Evolutionary conservation across 2,329 filamentous ascomycete species (phyloP).

Genomic region (Nemania sp.): DNA sequence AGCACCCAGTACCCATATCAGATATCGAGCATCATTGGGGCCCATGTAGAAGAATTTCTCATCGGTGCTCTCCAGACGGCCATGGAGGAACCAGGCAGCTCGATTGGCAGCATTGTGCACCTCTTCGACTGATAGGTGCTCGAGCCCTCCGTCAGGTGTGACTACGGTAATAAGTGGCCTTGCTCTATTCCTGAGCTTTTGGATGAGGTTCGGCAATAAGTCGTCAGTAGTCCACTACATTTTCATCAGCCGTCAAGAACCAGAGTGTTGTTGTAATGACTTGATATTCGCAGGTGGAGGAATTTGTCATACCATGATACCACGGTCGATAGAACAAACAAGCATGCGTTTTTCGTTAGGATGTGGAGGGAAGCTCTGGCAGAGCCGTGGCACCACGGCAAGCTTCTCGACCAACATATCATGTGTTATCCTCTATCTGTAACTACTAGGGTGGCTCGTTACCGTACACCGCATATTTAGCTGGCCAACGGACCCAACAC

Average conservation of each 20-base stretch:
- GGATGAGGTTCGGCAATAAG: slow-evolving; percentile 17
- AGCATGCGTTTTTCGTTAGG: no score
- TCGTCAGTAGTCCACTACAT: slow-evolving; percentile 24
- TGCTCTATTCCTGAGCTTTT: slow-evolving; percentile 14
- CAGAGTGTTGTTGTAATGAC: no score
- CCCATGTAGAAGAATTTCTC: slow-evolving; percentile 33
- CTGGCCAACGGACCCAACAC: no score
- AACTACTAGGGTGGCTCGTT: no score
- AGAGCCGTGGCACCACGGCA: no score
- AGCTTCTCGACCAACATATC: no score
- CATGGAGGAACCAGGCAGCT: slow-evolving; percentile 33
- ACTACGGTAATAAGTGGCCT: slow-evolving; percentile 19
- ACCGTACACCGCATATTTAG: no score
- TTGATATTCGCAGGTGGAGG: background rate
- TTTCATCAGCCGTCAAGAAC: background rate
- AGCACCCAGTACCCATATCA: slow-evolving; percentile 32
- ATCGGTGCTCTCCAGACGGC: slow-evolving; percentile 21
- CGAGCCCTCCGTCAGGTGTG: slow-evolving; percentile 16
- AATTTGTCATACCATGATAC: no score
- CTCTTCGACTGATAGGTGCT: slow-evolving; percentile 17
- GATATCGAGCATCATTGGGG: slow-evolving; percentile 31
- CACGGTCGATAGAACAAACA: no score
- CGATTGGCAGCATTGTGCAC: slow-evolving; percentile 30
- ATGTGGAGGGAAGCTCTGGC: no score
- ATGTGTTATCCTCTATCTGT: no score